These are phyloP conservation scores for Aegilops bicornis DNA, from an alignment of 176 grass and related monocot species.

Conservation along the genomic window DNA sequence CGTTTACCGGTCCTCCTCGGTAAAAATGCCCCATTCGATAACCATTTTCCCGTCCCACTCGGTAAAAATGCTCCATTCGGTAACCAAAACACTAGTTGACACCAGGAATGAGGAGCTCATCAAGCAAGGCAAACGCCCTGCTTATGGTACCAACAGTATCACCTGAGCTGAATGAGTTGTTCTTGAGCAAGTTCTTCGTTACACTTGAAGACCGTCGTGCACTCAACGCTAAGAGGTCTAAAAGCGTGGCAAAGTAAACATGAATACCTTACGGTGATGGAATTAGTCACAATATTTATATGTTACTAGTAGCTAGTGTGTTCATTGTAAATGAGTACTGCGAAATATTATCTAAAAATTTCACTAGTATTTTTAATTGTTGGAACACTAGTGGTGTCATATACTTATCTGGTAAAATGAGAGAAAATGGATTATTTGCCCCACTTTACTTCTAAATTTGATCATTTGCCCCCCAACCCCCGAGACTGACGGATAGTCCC, in stretches of 20 bases:
- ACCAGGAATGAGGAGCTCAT: background rate
- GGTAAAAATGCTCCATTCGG: too few relatives aligned
- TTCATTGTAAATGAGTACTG: background rate
- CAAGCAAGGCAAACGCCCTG: background rate
- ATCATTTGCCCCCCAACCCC: too few relatives aligned
- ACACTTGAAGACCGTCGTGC: background rate
- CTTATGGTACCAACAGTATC: background rate
- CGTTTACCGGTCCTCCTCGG: too few relatives aligned
- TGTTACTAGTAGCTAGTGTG: background rate
- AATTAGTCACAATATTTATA: background rate
- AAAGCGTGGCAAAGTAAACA: background rate
- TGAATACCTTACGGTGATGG: background rate
- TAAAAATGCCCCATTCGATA: too few relatives aligned
- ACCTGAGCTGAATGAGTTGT: background rate
- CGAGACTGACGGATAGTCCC: too few relatives aligned
- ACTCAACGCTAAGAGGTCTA: background rate
- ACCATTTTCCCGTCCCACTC: too few relatives aligned
- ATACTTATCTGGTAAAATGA: background rate
- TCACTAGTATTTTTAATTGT: background rate
- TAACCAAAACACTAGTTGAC: too few relatives aligned
- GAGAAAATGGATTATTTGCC: too few relatives aligned
- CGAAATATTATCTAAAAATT: background rate
- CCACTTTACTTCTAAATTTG: too few relatives aligned
- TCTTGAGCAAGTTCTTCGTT: background rate
- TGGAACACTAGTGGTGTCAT: background rate